A percentile compares a stretch with the other conserved stretches of the same genome.
Evolutionary conservation across 257 asterid genomes (phyloP).

Genomic region (Solanum medicagineum): DNA sequence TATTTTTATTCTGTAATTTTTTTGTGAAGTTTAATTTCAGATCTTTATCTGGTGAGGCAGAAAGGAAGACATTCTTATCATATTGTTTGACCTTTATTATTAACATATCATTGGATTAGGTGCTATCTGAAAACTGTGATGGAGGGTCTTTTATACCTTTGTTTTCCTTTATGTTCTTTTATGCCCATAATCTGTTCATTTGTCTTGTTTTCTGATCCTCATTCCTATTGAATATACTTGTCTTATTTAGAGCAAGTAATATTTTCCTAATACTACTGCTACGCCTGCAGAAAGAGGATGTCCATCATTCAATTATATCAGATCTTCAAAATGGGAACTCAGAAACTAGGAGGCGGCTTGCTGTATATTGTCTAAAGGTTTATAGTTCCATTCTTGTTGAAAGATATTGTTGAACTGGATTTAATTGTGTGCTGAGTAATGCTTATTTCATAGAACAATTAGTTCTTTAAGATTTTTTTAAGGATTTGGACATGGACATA

Average conservation of each 20-base stretch:
- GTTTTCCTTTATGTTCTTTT: neutral
- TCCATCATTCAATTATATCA: conserved; percentile 94
- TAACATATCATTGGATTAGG: neutral
- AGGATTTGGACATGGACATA: neutral
- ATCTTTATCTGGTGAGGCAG: neutral
- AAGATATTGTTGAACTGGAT: neutral
- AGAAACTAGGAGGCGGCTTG: conserved; percentile 94
- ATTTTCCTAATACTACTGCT: neutral
- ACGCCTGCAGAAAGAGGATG: conserved; percentile 88
- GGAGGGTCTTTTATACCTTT: neutral
- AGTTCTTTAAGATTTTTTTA: neutral
- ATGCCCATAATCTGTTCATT: neutral
- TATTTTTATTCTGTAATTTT: neutral
- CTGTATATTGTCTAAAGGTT: conserved; percentile 95
- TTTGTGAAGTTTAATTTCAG: neutral
- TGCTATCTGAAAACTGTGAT: neutral
- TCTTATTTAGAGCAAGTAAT: neutral
- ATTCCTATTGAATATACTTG: neutral
- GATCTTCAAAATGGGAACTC: conserved; percentile 96
- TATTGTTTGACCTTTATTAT: neutral
- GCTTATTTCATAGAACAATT: neutral
- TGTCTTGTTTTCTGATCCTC: neutral
- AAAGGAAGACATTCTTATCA: neutral
- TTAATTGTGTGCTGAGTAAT: neutral
- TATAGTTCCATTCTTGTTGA: neutral